phyloP scores from a whole-genome alignment of 352 stramenopile species.

The Peronosclerospora sorghi region DNA sequence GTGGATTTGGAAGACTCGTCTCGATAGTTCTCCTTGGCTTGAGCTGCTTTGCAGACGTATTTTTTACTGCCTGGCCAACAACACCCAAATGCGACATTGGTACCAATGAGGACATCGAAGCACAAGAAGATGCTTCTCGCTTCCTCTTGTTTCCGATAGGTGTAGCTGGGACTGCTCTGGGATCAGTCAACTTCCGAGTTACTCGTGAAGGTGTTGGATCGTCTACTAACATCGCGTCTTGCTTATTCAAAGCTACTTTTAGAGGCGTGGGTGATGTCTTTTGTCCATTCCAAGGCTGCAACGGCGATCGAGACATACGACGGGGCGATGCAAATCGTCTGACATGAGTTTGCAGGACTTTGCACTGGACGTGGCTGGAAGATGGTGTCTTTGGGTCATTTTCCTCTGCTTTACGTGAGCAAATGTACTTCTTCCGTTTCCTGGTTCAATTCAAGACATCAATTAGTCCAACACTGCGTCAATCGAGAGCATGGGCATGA shows the following conservation, averaged over 20 bases:
- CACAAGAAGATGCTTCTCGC: conserved; percentile 11
- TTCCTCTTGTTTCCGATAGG: conserved; percentile 13
- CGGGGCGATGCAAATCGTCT: conserved; percentile 20
- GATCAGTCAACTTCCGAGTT: conserved; percentile 6
- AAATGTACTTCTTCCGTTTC: conserved; percentile 45
- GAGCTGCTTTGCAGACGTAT: conserved; percentile 17
- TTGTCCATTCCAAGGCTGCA: conserved; percentile 36
- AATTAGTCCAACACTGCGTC: neutral
- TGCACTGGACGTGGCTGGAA: conserved; percentile 45
- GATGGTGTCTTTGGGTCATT: conserved; percentile 10
- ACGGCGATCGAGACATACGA: conserved; percentile 16
- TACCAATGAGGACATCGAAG: conserved; percentile 13
- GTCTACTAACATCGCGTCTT: conserved; percentile 1
- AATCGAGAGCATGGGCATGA: neutral
- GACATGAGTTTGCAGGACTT: conserved; percentile 62
- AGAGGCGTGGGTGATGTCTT: conserved; percentile 7
- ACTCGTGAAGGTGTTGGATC: conserved; percentile 6
- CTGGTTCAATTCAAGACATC: conserved; percentile 10
- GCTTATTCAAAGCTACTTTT: conserved; percentile 6
- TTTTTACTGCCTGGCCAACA: conserved; percentile 6
- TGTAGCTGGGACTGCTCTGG: conserved; percentile 3
- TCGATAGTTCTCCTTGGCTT: conserved; percentile 4
- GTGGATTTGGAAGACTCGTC: neutral
- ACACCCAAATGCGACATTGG: conserved; percentile 2
- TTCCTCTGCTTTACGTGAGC: conserved; percentile 50